phyloP scores from a whole-genome alignment of 2,329 filamentous ascomycete genomes.

The Beauveria asiatica region DNA sequence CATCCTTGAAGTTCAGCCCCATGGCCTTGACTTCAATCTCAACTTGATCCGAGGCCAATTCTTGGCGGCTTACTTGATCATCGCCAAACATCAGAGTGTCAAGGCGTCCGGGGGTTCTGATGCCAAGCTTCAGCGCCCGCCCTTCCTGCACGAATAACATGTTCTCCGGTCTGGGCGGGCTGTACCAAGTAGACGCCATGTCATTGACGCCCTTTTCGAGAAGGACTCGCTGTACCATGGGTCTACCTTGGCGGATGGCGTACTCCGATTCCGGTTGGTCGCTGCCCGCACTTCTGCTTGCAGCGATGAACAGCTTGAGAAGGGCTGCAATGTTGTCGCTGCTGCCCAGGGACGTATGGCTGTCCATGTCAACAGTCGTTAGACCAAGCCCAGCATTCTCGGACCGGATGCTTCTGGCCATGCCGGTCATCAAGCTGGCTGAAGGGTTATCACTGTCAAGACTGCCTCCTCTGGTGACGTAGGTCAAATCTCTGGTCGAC shows the following conservation, averaged over 20 bases:
- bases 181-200: not conserved
- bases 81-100: conserved; percentile 14
- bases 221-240: not conserved
- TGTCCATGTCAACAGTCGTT: not conserved
- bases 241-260: not conserved
- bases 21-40: too few species aligned
- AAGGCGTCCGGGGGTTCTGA: conserved; percentile 19
- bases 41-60: too few species aligned
- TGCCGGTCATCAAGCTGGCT: not conserved
- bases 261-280: not conserved
- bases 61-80: conserved; percentile 16
- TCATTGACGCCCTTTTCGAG: not conserved
- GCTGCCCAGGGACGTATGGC: not conserved
- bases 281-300: not conserved
- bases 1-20: conserved; percentile 21
- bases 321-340: not conserved
- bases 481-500: not conserved
- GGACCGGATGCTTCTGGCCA: not conserved
- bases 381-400: not conserved
- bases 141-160: not conserved
- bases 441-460: not conserved
- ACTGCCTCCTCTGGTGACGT: not conserved
- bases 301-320: not conserved
- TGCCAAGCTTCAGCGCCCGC: conserved; percentile 11
- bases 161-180: not conserved